Evolutionary conservation across 176 grass and related monocot species (phyloP), one percentile per base, ranked within the genome.

Genomic region (Oryza meyeriana): DNA sequence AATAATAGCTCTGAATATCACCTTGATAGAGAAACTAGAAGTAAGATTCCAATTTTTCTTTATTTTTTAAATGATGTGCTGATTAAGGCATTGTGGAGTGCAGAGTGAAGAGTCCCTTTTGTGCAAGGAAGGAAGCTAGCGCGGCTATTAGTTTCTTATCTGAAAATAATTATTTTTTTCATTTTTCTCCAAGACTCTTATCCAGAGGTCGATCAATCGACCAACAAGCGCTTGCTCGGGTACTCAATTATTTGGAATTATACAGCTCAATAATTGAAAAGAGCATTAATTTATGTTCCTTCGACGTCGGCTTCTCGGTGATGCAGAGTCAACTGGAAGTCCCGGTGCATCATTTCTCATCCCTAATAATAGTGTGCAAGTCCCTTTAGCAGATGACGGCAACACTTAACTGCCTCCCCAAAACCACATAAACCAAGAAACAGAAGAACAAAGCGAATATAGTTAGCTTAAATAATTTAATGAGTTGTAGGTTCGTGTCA

Each of bases 391-490:
- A 67, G 35, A 86, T 62, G 83, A 86, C 66, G 24, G 38, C 66
- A 33, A 82, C 73, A 20, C 61, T 62, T 83, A 82, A 73, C 83
- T 86, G 88, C 79, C 66, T 61, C 59, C n/a, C 59, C 57, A 78
- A 78, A 78, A 83, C 28, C 81, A 82, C 72, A 66, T 66, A 30
- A 73, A 25, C 41, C 58, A 66, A 18, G 13, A 67, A 77, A 42
- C 13, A 24, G 35, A 50, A 40, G 11, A n/a, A 40, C 29, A 83
- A 28, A 65, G 63, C 10, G 31, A 25, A 40, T 32, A 55, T 72
- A 22, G 31, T 73, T 52, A 41, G 24, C 8, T 64, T 6, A 55
- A 66, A 61, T 35, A 22, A 38, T 45, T 47, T 20, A 25, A 74
- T 74, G 72, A 33, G 5, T 55, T 72, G 18, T 58, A 57, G 72